A percentile compares a stretch with the other conserved stretches of the same genome.
These are phyloP conservation scores for Axilococcus clingmanii DNA, from an alignment of 139 green algal species.

Conservation along the genomic window DNA sequence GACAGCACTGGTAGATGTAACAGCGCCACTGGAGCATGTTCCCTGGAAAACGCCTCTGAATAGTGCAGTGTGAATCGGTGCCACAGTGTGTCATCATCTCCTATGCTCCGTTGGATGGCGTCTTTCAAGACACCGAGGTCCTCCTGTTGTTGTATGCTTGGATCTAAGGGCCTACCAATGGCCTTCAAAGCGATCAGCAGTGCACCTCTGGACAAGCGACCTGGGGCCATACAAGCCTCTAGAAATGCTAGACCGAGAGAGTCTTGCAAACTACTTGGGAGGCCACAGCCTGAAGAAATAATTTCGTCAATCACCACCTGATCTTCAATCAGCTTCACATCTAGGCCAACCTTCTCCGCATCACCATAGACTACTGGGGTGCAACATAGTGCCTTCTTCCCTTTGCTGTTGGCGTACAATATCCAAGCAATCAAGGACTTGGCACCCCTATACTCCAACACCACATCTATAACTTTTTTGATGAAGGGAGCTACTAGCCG, in stretches of 20 bases:
- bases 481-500: background rate
- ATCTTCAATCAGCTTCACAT: constrained; percentile 18
- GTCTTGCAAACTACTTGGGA: background rate
- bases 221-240: too few species aligned
- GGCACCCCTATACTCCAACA: constrained; percentile 4
- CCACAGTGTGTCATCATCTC: too few species aligned
- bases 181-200: too few species aligned
- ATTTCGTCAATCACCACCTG: constrained; percentile 8
- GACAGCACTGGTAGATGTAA: too few species aligned
- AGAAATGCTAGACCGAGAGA: background rate
- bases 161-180: too few species aligned
- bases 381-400: constrained; percentile 7
- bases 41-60: too few species aligned
- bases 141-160: too few species aligned
- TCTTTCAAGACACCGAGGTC: too few species aligned
- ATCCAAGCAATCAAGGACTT: constrained; percentile 13
- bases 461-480: constrained; percentile 10
- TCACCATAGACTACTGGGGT: constrained; percentile 5
- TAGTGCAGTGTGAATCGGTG: too few species aligned
- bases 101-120: too few species aligned
- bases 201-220: too few species aligned
- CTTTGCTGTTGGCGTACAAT: constrained; percentile 12
- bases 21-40: too few species aligned
- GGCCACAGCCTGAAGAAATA: background rate
- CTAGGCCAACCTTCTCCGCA: background rate